Evolutionary conservation across 345 rosid species (phyloP), one percentile per base, ranked within the genome.

Genomic region (Camelina laxa): DNA sequence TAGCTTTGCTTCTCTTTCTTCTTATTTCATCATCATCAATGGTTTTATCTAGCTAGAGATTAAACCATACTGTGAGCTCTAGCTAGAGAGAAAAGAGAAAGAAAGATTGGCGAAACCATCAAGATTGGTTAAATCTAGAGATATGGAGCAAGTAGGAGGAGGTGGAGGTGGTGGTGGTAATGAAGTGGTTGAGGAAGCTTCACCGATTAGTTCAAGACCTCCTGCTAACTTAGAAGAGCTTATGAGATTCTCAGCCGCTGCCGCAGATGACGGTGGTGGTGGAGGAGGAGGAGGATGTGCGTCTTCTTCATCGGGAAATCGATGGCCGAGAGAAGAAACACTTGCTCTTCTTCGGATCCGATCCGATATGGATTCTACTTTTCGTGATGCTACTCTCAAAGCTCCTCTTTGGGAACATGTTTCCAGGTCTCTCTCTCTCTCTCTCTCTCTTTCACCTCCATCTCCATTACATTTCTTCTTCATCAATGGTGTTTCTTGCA

Each of bases 311-410:
- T 66, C 78, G 35, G 93, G 97, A 27, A 93, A 86, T 41, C 75
- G 98, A 76, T 93, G 98, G 98, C 97, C 97, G 1, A 83, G 97
- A 64, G 96, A 88, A 83, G 97, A 93, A 73, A 91, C 98, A 15
- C 76, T 89, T 36, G 92, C 92, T 8, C 96, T 93, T 60, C 83
- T 93, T 41, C 82, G 79, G 77, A 91, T 91, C 82, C 85, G 98
- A 89, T 87, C 96, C 35, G 98, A 93, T 13, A 93, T 93, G 98
- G 96, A 91, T 67, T 85, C 89, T 6, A 67, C 70, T 60, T 93
- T 93, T 76, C 90, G 89, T 19, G 97, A 91, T 62, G 91, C 98
- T 78, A 80, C 93, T 74, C 84, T 89, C 58, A 93, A 93, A 78
- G 93, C 89, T 65, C 97, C 97, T 39, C 89, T 93, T 7, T 93